These are phyloP conservation scores for Atkinsonella texensis DNA, from an alignment of 2,329 filamentous ascomycete species.

Conservation along the genomic window DNA sequence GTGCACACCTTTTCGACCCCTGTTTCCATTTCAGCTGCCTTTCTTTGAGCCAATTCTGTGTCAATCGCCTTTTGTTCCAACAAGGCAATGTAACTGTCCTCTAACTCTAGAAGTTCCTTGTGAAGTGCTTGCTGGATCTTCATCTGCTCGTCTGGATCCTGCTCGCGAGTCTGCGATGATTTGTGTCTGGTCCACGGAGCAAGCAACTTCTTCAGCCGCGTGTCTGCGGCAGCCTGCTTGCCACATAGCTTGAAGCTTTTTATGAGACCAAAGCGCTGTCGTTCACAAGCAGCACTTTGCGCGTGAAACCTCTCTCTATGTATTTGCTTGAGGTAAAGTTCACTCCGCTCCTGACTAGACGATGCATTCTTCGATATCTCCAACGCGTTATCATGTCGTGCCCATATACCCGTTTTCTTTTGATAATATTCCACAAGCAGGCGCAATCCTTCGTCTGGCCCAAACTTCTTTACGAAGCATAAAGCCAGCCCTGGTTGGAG, in stretches of 20 bases:
- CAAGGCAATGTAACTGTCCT: background rate
- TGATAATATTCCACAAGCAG: background rate
- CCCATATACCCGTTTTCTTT: background rate
- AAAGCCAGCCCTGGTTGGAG: background rate
- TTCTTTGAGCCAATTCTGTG: too few relatives aligned
- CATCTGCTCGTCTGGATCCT: background rate
- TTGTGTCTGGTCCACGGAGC: background rate
- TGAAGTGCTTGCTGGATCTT: background rate
- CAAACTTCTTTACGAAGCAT: background rate
- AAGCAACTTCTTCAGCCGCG: background rate
- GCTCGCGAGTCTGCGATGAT: background rate
- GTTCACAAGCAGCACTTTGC: fast-evolving
- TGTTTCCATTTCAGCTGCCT: too few relatives aligned
- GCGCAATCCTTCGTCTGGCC: background rate
- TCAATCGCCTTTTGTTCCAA: background rate
- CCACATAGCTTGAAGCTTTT: too few relatives aligned
- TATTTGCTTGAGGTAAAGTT: background rate
- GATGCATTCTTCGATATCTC: background rate
- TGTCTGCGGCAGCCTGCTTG: too few relatives aligned
- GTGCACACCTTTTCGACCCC: too few relatives aligned
- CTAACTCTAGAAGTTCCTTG: background rate
- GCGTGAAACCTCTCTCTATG: background rate
- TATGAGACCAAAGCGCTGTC: too few relatives aligned
- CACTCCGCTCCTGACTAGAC: background rate
- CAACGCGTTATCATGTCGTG: fast-evolving